Percentiles rank a stretch among this genome's conserved stretches.
These are phyloP conservation scores for Draba incana DNA, from an alignment of 345 rosid species.

Conservation along the genomic window DNA sequence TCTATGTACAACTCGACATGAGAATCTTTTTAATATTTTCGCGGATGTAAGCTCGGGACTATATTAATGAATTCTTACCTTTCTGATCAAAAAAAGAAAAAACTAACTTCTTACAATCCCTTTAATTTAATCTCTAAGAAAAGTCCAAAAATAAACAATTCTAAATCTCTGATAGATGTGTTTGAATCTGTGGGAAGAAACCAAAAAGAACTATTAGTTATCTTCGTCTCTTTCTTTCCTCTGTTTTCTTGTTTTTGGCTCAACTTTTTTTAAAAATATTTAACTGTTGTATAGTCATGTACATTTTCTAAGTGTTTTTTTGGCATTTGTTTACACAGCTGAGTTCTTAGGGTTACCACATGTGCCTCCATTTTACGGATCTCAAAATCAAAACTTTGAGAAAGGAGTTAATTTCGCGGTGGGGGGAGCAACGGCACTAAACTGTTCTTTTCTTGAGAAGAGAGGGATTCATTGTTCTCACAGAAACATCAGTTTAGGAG, in stretches of 20 bases:
- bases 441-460: constrained; percentile 25
- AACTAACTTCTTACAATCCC: too few species aligned
- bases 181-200: constrained; percentile 1
- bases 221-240: neutral
- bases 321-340: constrained; percentile 38
- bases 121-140: neutral
- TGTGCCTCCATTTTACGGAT: constrained; percentile 47
- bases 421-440: constrained; percentile 52
- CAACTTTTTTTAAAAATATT: too few species aligned
- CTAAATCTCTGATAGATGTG: neutral
- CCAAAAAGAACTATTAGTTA: constrained; percentile 15
- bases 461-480: constrained; percentile 32
- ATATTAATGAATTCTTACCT: too few species aligned
- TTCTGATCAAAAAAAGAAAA: too few species aligned
- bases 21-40: too few species aligned
- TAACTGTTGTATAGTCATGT: too few species aligned
- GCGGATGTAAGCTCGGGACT: too few species aligned
- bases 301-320: too few species aligned
- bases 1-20: neutral
- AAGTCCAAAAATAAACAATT: constrained; percentile 6
- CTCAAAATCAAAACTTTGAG: constrained; percentile 31
- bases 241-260: neutral
- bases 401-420: constrained; percentile 59
- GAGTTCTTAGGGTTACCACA: constrained; percentile 46
- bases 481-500: constrained; percentile 43